Evolutionary conservation across 371 early-diverging fungal genomes (phyloP).

Genomic region (Blakeslea trispora): DNA sequence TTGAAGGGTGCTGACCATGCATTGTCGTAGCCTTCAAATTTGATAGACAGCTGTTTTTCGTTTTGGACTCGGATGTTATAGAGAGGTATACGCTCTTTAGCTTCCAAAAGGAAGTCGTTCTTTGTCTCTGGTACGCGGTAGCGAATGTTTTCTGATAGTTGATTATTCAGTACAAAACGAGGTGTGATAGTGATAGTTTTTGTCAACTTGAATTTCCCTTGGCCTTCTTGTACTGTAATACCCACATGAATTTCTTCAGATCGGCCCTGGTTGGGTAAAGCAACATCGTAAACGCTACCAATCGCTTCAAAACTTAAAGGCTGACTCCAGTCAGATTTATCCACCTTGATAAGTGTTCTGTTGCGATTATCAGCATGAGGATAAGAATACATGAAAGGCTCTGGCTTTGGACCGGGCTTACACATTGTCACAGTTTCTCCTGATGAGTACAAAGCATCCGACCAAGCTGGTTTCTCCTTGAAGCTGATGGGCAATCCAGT

Average conservation of each 20-base stretch:
- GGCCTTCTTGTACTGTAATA: constrained; percentile 78
- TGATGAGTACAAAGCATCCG: constrained; percentile 70
- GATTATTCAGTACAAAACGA: constrained; percentile 90
- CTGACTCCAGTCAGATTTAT: constrained; percentile 88
- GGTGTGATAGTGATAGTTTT: constrained; percentile 92
- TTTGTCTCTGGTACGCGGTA: constrained; percentile 74
- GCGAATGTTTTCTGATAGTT: constrained; percentile 66
- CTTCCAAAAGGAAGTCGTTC: constrained; percentile 48
- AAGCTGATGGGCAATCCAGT: constrained; percentile 82
- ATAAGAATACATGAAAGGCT: constrained; percentile 95
- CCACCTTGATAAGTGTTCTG: constrained; percentile 77
- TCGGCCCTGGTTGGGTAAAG: constrained; percentile 57
- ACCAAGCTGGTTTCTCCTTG: constrained; percentile 79
- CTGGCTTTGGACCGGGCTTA: constrained; percentile 42
- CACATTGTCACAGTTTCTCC: constrained; percentile 56
- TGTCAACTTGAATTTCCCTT: constrained; percentile 70
- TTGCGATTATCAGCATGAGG: constrained; percentile 81
- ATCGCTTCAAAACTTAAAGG: constrained; percentile 95
- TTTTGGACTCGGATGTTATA: constrained; percentile 65
- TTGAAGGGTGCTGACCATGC: constrained; percentile 92
- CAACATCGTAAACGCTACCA: constrained; percentile 82
- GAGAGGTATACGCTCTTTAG: constrained; percentile 68
- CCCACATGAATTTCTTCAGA: constrained; percentile 80
- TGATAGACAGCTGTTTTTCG: constrained; percentile 70
- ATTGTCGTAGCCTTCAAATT: constrained; percentile 70